phyloP scores from a whole-genome alignment of 1,139 yeast genomes.

The Eremothecium coryli region DNA sequence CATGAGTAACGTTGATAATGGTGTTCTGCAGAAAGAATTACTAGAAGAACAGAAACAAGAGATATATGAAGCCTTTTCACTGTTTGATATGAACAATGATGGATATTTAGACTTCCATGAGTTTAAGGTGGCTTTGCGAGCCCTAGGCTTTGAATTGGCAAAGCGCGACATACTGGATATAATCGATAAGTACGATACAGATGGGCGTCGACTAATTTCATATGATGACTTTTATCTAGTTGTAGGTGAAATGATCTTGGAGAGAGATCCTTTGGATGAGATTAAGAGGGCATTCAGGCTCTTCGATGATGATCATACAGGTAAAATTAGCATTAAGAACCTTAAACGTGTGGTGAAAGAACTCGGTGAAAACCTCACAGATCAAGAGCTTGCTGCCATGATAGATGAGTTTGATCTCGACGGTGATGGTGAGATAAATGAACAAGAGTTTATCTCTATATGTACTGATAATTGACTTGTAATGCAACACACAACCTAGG shows the following conservation, averaged over 20 bases:
- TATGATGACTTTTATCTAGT: constrained; percentile 62
- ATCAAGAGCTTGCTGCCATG: constrained; percentile 92
- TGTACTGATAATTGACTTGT: constrained; percentile 48
- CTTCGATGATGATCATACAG: constrained; percentile 84
- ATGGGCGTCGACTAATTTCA: constrained; percentile 60
- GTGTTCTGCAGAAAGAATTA: constrained; percentile 41
- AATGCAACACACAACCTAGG: not conserved
- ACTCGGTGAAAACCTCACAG: constrained; percentile 83
- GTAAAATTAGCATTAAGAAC: constrained; percentile 74
- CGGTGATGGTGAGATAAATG: constrained; percentile 91
- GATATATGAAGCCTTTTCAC: constrained; percentile 83
- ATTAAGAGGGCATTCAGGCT: constrained; percentile 81
- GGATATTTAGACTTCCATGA: constrained; percentile 90
- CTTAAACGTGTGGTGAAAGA: constrained; percentile 87
- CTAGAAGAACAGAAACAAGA: constrained; percentile 88
- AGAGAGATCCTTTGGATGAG: constrained; percentile 90
- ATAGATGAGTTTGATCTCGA: constrained; percentile 95
- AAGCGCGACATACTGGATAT: constrained; percentile 76
- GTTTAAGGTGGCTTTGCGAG: constrained; percentile 82
- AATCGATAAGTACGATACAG: constrained; percentile 73
- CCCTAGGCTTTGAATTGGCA: constrained; percentile 80
- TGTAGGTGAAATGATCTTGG: constrained; percentile 69
- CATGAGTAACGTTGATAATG: constrained; percentile 9
- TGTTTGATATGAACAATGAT: constrained; percentile 89
- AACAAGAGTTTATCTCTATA: constrained; percentile 85